Evolutionary conservation across 441 rosid genomes (phyloP).

Genomic region (Corymbia citriodora): DNA sequence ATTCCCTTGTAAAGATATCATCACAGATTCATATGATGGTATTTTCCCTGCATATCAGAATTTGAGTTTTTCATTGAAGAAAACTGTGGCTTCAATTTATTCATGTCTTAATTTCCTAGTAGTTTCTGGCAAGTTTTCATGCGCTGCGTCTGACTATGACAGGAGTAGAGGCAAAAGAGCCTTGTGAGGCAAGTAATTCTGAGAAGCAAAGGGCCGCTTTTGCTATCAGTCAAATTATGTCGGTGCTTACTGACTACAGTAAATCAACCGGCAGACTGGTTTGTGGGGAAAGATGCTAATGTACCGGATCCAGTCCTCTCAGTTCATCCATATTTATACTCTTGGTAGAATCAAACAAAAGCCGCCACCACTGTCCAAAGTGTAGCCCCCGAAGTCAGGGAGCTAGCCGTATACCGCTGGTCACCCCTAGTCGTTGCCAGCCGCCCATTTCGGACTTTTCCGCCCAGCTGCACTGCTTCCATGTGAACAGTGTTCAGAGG

Average conservation of each 20-base stretch:
- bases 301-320: conserved; percentile 33
- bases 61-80: no score
- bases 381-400: no score
- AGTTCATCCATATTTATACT: conserved; percentile 68
- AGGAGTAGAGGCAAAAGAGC: conserved; percentile 52
- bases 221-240: conserved; percentile 46
- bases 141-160: no score
- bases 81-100: not conserved
- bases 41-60: not conserved
- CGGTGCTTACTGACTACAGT: conserved; percentile 54
- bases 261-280: conserved; percentile 56
- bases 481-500: no score
- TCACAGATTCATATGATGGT: not conserved
- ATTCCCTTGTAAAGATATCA: not conserved
- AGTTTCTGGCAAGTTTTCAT: not conserved
- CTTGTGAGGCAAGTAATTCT: conserved; percentile 62
- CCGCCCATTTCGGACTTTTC: no score
- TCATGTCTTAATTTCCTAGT: not conserved
- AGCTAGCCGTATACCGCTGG: no score
- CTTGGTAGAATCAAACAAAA: conserved; percentile 99
- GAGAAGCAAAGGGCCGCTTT: conserved; percentile 55
- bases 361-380: no score
- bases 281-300: conserved; percentile 45
- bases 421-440: no score
- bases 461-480: no score